Conservation (phyloP, 129 eudicot species). For the Deinandra increscens region DNA sequence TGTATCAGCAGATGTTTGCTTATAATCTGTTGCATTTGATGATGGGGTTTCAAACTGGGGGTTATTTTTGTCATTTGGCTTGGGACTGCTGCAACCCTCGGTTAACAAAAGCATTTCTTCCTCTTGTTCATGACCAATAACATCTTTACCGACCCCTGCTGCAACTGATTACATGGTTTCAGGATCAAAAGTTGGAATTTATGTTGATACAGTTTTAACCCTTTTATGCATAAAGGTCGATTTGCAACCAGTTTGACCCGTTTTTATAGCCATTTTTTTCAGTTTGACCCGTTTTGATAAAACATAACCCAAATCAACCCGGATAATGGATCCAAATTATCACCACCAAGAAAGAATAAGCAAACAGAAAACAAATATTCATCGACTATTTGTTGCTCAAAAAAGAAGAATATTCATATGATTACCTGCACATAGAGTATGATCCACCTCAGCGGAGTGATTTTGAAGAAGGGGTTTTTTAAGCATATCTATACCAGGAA, state of each 20-base stretch:
- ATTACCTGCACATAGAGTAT: conserved; percentile 45
- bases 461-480: conserved; percentile 43
- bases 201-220: neutral
- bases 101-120: conserved; percentile 10
- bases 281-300: neutral
- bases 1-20: conserved; percentile 15
- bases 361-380: neutral
- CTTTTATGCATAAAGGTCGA: neutral
- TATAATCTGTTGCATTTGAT: conserved; percentile 17
- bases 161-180: neutral
- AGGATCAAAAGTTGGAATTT: neutral
- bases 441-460: conserved; percentile 13
- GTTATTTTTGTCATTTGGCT: neutral
- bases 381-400: neutral
- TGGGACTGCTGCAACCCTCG: neutral
- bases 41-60: neutral
- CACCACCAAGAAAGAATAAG: neutral
- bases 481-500: conserved; percentile 59
- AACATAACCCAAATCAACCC: conserved; percentile 5
- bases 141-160: conserved; percentile 9
- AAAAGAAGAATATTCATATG: neutral
- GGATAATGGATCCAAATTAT: neutral
- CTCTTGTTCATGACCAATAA: neutral
- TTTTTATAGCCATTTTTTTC: neutral
- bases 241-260: neutral